Conservation (phyloP, 139 green algal species). For the Picochlorum sp. region DNA sequence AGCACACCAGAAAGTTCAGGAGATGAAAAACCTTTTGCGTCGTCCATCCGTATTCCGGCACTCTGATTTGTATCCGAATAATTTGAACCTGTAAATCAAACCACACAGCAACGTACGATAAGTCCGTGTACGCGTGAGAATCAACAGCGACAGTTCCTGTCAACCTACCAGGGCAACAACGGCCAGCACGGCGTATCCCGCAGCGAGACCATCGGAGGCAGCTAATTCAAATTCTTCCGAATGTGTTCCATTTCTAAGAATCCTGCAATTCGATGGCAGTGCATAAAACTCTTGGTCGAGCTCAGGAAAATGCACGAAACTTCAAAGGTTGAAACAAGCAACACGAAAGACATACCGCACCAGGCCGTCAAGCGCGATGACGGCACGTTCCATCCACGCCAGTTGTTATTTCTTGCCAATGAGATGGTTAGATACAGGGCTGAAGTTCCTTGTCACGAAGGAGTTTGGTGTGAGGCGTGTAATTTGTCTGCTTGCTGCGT, state of each 20-base stretch:
- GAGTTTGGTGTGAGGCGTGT: too few species aligned
- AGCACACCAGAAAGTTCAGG: conserved; percentile 82
- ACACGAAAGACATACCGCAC: too few species aligned
- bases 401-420: too few species aligned
- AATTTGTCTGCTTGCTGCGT: too few species aligned
- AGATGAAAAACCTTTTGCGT: conserved; percentile 99
- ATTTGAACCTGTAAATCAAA: conserved; percentile 57
- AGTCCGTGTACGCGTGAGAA: too few species aligned
- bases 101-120: not conserved
- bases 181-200: conserved; percentile 48
- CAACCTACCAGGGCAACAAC: conserved; percentile 50
- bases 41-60: conserved; percentile 97
- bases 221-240: conserved; percentile 1
- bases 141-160: too few species aligned
- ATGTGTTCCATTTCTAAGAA: not conserved
- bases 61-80: conserved; percentile 76
- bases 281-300: not conserved
- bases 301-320: too few species aligned
- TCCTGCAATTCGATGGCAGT: not conserved
- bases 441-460: too few species aligned
- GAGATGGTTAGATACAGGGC: too few species aligned
- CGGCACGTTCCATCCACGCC: too few species aligned
- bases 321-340: too few species aligned
- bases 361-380: too few species aligned
- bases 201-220: conserved; percentile 37